These are phyloP conservation scores for Discostella stelligeroides DNA, from an alignment of 108 stramenopile genomes.

Conservation along the genomic window DNA sequence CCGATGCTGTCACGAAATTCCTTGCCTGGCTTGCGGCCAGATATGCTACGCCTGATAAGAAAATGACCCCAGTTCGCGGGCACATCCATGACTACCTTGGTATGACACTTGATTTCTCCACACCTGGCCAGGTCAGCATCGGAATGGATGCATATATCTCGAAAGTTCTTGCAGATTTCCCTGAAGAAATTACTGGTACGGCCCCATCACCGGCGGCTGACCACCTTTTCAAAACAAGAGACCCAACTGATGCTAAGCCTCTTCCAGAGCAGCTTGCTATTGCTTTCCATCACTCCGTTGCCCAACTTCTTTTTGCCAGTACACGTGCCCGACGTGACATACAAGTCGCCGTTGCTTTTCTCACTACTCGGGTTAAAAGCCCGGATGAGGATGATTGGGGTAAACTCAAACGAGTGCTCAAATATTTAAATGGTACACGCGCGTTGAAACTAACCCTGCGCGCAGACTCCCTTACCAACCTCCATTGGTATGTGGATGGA, in stretches of 20 bases:
- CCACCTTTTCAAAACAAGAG: too few species aligned
- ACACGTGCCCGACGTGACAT: not conserved
- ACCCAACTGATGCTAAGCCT: too few species aligned
- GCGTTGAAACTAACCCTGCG: not conserved
- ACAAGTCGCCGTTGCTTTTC: not conserved
- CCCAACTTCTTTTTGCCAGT: not conserved
- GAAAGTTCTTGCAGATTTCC: not conserved
- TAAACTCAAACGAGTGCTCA: too few species aligned
- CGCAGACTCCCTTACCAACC: too few species aligned
- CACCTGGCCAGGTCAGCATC: too few species aligned
- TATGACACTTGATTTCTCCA: too few species aligned
- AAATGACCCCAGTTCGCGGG: not conserved
- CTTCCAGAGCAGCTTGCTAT: not conserved
- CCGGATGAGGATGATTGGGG: too few species aligned
- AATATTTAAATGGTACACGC: not conserved
- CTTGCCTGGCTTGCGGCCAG: not conserved
- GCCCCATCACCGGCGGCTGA: not conserved
- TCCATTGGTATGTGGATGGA: not conserved
- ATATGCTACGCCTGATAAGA: not conserved
- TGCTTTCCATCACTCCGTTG: not conserved
- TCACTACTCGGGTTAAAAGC: not conserved
- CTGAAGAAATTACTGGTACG: not conserved
- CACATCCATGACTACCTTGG: too few species aligned
- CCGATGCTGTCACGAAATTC: not conserved
- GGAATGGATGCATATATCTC: not conserved